Evolutionary conservation across 768 basidiomycete species (phyloP).

Genomic region (Lactarius sp.): DNA sequence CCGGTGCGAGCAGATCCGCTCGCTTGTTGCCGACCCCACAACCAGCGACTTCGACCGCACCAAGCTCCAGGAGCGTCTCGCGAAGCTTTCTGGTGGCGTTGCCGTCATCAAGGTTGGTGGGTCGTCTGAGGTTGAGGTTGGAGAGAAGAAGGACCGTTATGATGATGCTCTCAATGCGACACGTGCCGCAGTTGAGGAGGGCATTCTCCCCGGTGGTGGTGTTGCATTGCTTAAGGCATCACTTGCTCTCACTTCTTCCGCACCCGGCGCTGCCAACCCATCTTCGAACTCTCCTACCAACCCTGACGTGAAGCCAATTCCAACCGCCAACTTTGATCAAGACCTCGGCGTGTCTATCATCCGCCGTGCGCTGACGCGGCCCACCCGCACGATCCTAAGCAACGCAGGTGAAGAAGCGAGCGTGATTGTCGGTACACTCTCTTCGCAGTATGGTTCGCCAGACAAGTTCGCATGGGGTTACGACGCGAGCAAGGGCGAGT

Average conservation of each 20-base stretch:
- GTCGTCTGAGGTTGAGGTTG: conserved; percentile 88
- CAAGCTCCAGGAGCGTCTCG: conserved; percentile 95
- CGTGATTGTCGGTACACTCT: conserved; percentile 86
- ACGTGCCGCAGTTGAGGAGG: conserved; percentile 96
- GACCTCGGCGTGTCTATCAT: conserved; percentile 94
- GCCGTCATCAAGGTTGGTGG: conserved; percentile 99
- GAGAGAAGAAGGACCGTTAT: conserved; percentile 99
- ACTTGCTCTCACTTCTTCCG: conserved; percentile 53
- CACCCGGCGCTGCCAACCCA: conserved; percentile 28
- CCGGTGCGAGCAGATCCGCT: conserved; percentile 93
- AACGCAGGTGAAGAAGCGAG: conserved; percentile 94
- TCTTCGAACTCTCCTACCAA: conserved; percentile 36
- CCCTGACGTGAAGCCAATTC: conserved; percentile 60
- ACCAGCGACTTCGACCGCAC: conserved; percentile 92
- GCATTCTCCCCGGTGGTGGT: conserved; percentile 96
- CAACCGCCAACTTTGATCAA: conserved; percentile 92
- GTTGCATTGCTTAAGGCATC: conserved; percentile 87
- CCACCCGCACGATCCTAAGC: conserved; percentile 81
- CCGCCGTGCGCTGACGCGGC: conserved; percentile 76
- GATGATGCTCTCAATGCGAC: conserved; percentile 98
- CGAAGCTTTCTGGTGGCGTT: conserved; percentile 93
- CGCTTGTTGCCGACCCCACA: conserved; percentile 70
- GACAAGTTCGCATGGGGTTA: conserved; percentile 88
- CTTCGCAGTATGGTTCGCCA: conserved; percentile 57
- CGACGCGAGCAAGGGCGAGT: conserved; percentile 88